Percentiles rank a stretch among this genome's conserved stretches.
Evolutionary conservation across 345 rosid genomes (phyloP).

Genomic region (Balakata baccata): DNA sequence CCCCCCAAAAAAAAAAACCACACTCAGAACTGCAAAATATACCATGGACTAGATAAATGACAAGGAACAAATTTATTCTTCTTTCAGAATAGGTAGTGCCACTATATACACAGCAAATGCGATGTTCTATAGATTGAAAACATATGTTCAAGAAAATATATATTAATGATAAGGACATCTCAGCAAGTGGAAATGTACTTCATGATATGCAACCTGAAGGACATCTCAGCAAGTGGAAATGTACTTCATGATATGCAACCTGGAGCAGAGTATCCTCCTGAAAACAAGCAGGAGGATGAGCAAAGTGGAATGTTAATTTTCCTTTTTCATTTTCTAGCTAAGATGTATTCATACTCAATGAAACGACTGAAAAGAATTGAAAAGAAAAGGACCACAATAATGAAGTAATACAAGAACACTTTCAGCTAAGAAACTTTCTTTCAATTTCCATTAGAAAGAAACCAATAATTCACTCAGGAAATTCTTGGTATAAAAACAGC

Average conservation of each 20-base stretch:
- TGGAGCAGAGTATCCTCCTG: neutral
- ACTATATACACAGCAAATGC: neutral
- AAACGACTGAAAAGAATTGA: neutral
- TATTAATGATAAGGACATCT: neutral
- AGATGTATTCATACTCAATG: neutral
- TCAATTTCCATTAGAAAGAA: neutral
- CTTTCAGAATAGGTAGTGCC: neutral
- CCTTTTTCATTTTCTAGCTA: neutral
- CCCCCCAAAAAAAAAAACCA: no score
- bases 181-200: neutral
- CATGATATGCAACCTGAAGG: neutral
- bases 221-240: neutral
- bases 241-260: neutral
- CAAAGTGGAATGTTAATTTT: neutral
- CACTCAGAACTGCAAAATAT: neutral
- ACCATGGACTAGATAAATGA: neutral
- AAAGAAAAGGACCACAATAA: neutral
- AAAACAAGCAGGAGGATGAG: neutral
- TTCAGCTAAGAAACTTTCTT: neutral
- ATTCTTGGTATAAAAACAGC: neutral
- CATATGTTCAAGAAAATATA: neutral
- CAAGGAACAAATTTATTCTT: neutral
- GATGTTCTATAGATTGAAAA: neutral
- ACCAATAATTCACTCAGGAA: neutral
- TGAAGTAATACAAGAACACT: neutral